phyloP scores from a whole-genome alignment of 805 yeast species.

The Aciculoconidium aculeatum region DNA sequence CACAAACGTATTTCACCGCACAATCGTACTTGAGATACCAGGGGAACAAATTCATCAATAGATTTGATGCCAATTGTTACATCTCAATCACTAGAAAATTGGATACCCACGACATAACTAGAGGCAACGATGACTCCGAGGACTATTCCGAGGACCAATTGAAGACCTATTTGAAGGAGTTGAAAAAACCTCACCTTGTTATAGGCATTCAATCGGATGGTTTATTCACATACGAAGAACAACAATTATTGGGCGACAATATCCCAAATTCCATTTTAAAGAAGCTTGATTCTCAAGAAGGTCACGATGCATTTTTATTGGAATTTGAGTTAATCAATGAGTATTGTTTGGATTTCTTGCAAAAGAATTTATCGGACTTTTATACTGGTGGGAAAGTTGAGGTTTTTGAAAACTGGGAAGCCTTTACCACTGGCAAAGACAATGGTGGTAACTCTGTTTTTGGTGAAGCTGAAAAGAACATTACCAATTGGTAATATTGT shows the following conservation, averaged over 20 bases:
- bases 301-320: constrained; percentile 92
- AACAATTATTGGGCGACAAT: constrained; percentile 70
- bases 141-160: constrained; percentile 28
- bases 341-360: constrained; percentile 62
- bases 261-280: constrained; percentile 66
- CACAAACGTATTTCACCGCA: constrained; percentile 78
- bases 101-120: constrained; percentile 90
- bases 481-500: constrained; percentile 88
- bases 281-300: constrained; percentile 85
- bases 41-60: constrained; percentile 78
- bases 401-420: constrained; percentile 38
- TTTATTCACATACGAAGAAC: constrained; percentile 86
- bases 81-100: constrained; percentile 88
- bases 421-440: constrained; percentile 29
- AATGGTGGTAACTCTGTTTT: constrained; percentile 61
- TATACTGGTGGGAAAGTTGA: constrained; percentile 42
- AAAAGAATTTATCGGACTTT: constrained; percentile 49
- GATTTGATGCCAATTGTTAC: constrained; percentile 97
- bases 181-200: constrained; percentile 72
- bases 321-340: constrained; percentile 82
- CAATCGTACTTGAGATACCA: constrained; percentile 93
- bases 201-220: constrained; percentile 93
- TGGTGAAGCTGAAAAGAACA: constrained; percentile 87
- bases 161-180: constrained; percentile 49
- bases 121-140: constrained; percentile 53